Evolutionary conservation across 2,329 filamentous ascomycete genomes (phyloP), one percentile per base, ranked within the genome.

Genomic region (Sarocladiaceae sp.): DNA sequence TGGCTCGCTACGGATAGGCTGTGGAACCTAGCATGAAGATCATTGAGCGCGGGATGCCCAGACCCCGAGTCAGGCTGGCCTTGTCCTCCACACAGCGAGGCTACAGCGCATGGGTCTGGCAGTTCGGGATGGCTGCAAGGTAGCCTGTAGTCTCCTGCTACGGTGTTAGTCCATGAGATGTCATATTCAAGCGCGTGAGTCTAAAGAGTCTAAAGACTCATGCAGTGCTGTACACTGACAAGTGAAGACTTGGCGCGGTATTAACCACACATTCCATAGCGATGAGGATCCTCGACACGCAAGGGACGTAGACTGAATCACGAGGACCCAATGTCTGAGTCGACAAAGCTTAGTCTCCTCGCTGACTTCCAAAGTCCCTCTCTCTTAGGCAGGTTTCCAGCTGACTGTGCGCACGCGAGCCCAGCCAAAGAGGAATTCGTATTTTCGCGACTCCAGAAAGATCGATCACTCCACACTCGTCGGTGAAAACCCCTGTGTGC

Each of bases 251-350:
- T 26, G 40, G 40, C 40, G 12, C 10, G 5, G 4, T 10, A 10
- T 44, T n/a, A 26, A n/a, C n/a, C n/a, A 7, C 6, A 37, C 20
- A 20, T 22, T 8, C 37, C n/a, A 7, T 15, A 22, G 12, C 20
- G 17, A 20, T 20, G 17, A 10, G 17, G 5, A 22, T 7, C 23
- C 23, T 26, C 22, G 22, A 44, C 23, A 44, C 40, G 40, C 40
- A 44, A 44, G 40, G 40, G 40, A 26, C 40, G 17, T 26, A 44
- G n/a, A 15, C n/a, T 44, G 40, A 44, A 22, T 44, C 40, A 40
- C 20, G 17, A 37, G 35, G 37, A 6, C n/a, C 37, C 37, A 48
- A 48, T 48, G 28, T 48, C 28, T 33, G 44, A 29, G 22, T 18
- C 17, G 26, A 26, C 18, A 15, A 31, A 5, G 22, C 13, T 29